Evolutionary conservation across 139 green algal species (phyloP).

Genomic region (Chlorella sp.): DNA sequence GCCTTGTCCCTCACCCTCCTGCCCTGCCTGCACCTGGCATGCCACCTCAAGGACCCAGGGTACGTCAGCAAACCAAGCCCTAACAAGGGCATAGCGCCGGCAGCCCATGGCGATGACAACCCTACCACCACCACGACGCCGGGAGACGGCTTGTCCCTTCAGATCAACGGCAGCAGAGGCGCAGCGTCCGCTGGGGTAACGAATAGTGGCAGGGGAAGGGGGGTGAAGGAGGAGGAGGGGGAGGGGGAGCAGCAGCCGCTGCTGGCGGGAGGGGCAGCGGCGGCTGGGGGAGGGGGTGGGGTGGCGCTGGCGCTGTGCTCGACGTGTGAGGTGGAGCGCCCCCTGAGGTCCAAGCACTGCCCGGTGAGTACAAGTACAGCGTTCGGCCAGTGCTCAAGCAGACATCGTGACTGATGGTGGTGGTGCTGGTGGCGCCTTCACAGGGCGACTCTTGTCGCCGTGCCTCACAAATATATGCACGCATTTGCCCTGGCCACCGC

Average conservation of each 20-base stretch:
- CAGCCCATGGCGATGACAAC: background rate
- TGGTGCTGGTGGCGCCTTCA: no score
- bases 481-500: no score
- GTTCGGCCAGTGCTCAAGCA: background rate
- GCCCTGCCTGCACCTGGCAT: background rate
- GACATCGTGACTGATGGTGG: background rate
- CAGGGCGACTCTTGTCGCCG: no score
- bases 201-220: background rate
- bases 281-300: background rate
- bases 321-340: conserved; percentile 34
- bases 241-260: background rate
- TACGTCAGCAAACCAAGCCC: background rate
- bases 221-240: background rate
- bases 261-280: background rate
- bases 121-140: background rate
- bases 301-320: conserved; percentile 13
- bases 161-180: no score
- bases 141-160: no score
- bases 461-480: no score
- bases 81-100: background rate
- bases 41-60: background rate
- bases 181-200: background rate
- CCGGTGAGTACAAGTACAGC: conserved; percentile 16
- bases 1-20: background rate
- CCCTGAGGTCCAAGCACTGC: conserved; percentile 75